Percentiles rank a stretch among this genome's conserved stretches.
Evolutionary conservation across 2,329 filamentous ascomycete genomes (phyloP).

Genomic region (Xylariales sp.): DNA sequence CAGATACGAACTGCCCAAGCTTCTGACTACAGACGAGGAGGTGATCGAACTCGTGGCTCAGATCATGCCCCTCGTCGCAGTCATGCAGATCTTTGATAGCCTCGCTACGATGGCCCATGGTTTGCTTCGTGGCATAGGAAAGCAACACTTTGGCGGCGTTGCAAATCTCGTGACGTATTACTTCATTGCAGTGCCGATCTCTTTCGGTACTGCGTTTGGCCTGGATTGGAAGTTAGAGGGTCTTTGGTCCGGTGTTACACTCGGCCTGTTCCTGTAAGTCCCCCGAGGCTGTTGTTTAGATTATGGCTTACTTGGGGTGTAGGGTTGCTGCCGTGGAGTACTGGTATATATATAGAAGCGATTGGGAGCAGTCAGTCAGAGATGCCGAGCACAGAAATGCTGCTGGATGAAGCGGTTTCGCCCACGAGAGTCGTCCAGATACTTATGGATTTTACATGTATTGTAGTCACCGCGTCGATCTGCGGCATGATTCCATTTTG

Average conservation of each 20-base stretch:
- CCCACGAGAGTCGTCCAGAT: too few relatives aligned
- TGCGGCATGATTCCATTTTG: too few relatives aligned
- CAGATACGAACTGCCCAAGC: slow-evolving; percentile 66
- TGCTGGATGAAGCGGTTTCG: slow-evolving; percentile 38
- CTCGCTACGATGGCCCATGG: slow-evolving; percentile 77
- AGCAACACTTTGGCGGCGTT: slow-evolving; percentile 86
- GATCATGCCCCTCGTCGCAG: slow-evolving; percentile 74
- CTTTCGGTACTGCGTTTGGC: slow-evolving; percentile 72
- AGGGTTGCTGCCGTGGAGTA: slow-evolving; percentile 52
- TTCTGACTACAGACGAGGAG: slow-evolving; percentile 71
- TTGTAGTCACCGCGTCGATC: too few relatives aligned
- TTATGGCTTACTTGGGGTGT: slow-evolving; percentile 7
- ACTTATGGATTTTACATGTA: too few relatives aligned
- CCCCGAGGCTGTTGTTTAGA: background rate
- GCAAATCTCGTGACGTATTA: slow-evolving; percentile 87
- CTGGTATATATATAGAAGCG: slow-evolving; percentile 43
- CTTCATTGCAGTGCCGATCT: slow-evolving; percentile 76
- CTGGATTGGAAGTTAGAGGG: slow-evolving; percentile 73
- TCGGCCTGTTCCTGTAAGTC: slow-evolving; percentile 62
- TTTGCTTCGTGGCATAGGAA: slow-evolving; percentile 78
- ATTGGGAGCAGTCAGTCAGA: slow-evolving; percentile 49
- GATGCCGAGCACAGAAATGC: slow-evolving; percentile 51
- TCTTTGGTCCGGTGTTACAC: slow-evolving; percentile 73
- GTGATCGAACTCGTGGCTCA: slow-evolving; percentile 64
- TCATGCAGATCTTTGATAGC: slow-evolving; percentile 88